These are phyloP conservation scores for Calonectria pseudoturangicola DNA, from an alignment of 2,329 filamentous ascomycete genomes.

Conservation along the genomic window DNA sequence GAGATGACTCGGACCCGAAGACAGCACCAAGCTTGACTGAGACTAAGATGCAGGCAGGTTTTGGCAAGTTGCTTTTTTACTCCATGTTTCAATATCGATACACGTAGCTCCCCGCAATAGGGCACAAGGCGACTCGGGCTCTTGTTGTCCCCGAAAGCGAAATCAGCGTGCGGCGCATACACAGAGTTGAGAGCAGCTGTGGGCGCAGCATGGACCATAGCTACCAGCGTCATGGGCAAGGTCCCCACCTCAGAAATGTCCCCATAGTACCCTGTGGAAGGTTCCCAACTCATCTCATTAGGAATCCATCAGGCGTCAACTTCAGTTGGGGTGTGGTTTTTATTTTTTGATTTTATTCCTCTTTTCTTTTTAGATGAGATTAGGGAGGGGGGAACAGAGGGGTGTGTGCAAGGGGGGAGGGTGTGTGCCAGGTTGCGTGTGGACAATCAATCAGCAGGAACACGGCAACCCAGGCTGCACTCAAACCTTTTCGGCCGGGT, in stretches of 20 bases:
- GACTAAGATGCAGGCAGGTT: not conserved
- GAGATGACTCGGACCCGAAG: slow-evolving; percentile 15
- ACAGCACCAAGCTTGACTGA: not conserved
- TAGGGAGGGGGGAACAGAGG: not conserved
- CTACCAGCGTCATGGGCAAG: slow-evolving; percentile 19
- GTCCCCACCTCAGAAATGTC: not conserved
- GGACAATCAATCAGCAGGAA: slow-evolving; percentile 21
- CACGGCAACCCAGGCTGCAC: slow-evolving; percentile 24
- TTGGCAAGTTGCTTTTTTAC: slow-evolving; percentile 12
- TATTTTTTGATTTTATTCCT: slow-evolving; percentile 5
- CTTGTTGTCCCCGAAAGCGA: slow-evolving; percentile 34
- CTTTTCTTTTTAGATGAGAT: slow-evolving; percentile 12
- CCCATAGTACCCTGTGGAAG: slow-evolving; percentile 26
- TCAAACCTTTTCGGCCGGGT: slow-evolving; percentile 26
- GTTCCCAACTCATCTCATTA: slow-evolving; percentile 35
- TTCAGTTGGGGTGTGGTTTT: slow-evolving; percentile 6
- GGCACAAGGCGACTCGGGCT: slow-evolving; percentile 24
- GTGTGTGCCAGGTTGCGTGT: not conserved
- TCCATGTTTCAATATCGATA: slow-evolving; percentile 5
- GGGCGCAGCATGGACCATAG: slow-evolving; percentile 4
- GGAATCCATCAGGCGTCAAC: slow-evolving; percentile 38
- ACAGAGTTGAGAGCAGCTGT: not conserved
- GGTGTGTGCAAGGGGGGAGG: not conserved
- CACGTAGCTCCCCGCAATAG: slow-evolving; percentile 29
- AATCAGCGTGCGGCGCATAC: slow-evolving; percentile 9